Base-by-base conservation (phyloP, 164 flowering plant genomes). In the Protea cynaroides region DNA sequence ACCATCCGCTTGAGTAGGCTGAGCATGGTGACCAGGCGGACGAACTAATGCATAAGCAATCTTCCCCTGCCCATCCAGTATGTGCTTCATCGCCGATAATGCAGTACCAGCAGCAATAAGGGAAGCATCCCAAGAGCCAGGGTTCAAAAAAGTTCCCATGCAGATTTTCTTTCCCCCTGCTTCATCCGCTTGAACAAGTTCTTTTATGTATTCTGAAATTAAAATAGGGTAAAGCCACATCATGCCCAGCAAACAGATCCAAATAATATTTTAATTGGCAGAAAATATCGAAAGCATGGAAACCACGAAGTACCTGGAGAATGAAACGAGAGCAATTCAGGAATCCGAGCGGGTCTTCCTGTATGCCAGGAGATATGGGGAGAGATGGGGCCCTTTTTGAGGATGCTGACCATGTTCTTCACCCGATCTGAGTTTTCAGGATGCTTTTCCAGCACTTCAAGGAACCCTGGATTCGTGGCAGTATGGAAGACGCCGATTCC, bases 11-110 rank as follows among this genome's bases (percentile, higher is more conserved):
- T 71, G 90, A 75, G 84, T 59, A 23, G 97, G 96, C 82, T 93
- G 98, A 64, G 98, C 97, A 72, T 93, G 98, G 75, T 93, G 98
- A 38, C 98, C 98, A 13, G 98, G 98, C 49, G 98, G 98, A 63
- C 98, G 79, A 24, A 93, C 97, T 59, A 93, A 71, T 58, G 97
- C 89, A 78, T 82, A 93, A 17, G 89, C 84, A 61, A 83, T 65
- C 58, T 85, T 89, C 4, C 86, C 84, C 64, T 74, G 70, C 7
- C 97, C 91, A 60, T 89, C 91, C 21, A 93, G 79, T 47, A 93
- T 74, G 71, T 86, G 81, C 63, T 85, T 74, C 91, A 93, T 86
- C 8, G 98, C 94, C 36, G 95, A 81, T 21, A 93, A 58, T 5
- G 97, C 69, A 1, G 92, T 87, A 21, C 98, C 98, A 34, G 97